Evolutionary conservation across 768 basidiomycete species (phyloP), one percentile per base, ranked within the genome.

Genomic region (Neoboletus brunneissimus): DNA sequence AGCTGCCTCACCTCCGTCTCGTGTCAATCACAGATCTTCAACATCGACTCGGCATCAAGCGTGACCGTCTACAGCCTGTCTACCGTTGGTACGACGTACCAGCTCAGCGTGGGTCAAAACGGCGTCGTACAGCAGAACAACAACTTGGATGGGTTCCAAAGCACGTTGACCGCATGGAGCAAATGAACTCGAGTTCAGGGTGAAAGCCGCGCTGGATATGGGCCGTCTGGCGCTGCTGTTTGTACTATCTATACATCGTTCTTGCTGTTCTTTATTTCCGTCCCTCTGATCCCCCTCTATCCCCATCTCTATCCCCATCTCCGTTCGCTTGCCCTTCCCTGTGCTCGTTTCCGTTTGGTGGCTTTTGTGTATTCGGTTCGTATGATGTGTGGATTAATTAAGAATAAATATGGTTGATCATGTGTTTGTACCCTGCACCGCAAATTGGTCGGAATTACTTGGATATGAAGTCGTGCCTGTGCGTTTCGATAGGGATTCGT

Each of bases 21-120:
- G 34, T 81, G 80, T 59, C 80, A 81, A 63, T 37, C 52, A 5
- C 78, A 80, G 47, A 69, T 81, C 45, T 60, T 77, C 60, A 72
- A 75, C 57, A 59, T 81, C 51, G 78, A 77, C 63, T 64, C 68
- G 13, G 59, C 50, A 1, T 78, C 81, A 31, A 64, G 57, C 34
- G 61, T 80, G 52, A 64, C 59, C 48, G 67, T 80, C 46, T 81
- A 77, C 65, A 69, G 75, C 49, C 59, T 82, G 1, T 76, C 81
- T 7, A 82, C 80, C 0, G 67, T 81, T 20, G 80, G 74, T 32
- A 64, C 68, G 29, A 74, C 69, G 5, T 73, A 73, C 62, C 73
- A 75, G 67, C 67, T 82, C 32, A 76, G 73, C 61, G 72, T 80
- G 42, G 59, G 56, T 29, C 59, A 63, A 29, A 60, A 57, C 16